Evolutionary conservation across 768 basidiomycete species (phyloP).

Genomic region (Mrakia gelida): DNA sequence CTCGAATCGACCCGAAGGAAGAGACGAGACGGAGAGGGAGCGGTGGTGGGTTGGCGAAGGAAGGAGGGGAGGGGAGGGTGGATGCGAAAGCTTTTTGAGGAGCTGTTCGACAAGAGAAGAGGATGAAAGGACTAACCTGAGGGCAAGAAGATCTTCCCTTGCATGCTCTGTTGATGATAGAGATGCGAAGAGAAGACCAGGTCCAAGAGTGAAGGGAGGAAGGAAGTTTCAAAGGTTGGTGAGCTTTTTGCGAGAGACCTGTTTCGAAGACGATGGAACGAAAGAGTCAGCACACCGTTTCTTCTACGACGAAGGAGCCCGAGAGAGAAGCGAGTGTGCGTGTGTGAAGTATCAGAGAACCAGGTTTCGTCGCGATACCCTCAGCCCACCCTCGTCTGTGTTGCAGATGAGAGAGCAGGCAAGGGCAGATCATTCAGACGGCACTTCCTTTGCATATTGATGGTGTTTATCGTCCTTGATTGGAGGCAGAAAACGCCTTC

Average conservation of each 20-base stretch:
- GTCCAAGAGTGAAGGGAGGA: neutral
- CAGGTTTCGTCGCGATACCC: conserved; percentile 10
- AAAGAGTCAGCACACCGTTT: too few species aligned
- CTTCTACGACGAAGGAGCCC: too few species aligned
- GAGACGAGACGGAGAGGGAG: neutral
- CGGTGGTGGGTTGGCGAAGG: neutral
- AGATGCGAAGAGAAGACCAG: neutral
- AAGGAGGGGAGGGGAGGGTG: neutral
- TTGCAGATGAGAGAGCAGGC: too few species aligned
- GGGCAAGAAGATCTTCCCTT: neutral
- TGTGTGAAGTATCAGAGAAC: neutral
- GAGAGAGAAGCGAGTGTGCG: too few species aligned
- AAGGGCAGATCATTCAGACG: conserved; percentile 10
- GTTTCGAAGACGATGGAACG: too few species aligned
- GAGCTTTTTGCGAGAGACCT: too few species aligned
- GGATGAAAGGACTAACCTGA: conserved; percentile 1
- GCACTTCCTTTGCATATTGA: conserved; percentile 9
- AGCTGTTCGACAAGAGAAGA: neutral
- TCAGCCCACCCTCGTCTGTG: neutral
- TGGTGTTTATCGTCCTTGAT: conserved; percentile 13
- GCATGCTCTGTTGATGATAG: too few species aligned
- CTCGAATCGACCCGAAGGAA: neutral
- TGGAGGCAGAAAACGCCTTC: neutral
- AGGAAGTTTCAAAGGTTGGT: neutral
- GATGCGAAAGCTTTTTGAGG: neutral